Conservation (phyloP, 345 rosid genomes). For the Erucastrum elatum region DNA sequence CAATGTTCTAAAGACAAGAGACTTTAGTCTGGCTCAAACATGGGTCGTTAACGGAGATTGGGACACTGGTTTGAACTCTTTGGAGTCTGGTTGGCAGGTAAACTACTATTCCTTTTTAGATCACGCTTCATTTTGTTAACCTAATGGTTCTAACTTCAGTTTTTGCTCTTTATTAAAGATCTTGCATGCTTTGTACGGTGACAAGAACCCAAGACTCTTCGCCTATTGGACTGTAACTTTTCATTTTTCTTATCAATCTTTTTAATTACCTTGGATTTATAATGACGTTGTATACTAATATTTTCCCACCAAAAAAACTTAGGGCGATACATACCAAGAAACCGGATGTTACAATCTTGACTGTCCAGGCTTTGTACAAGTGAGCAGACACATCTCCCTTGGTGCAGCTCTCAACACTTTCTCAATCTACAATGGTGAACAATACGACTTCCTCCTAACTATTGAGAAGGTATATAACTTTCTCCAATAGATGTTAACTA, state of each 20-base stretch:
- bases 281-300: background rate
- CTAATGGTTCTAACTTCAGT: background rate
- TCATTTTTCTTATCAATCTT: background rate
- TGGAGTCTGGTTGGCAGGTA: conserved; percentile 77
- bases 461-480: conserved; percentile 19
- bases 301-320: conserved; percentile 4
- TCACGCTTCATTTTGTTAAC: background rate
- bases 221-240: conserved; percentile 20
- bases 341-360: conserved; percentile 66
- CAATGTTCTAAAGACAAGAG: conserved; percentile 40
- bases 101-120: background rate
- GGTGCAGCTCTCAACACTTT: conserved; percentile 58
- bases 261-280: background rate
- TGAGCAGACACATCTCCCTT: conserved; percentile 52
- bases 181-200: background rate
- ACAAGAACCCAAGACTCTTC: conserved; percentile 27
- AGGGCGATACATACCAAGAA: conserved; percentile 59
- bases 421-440: conserved; percentile 35
- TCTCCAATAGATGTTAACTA: background rate
- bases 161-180: conserved; percentile 18
- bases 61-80: conserved; percentile 48
- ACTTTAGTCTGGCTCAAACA: conserved; percentile 65
- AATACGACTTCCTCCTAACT: background rate
- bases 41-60: conserved; percentile 55
- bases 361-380: conserved; percentile 67